Evolutionary conservation across 2,329 filamentous ascomycete species (phyloP).

Genomic region (Aspergillus pseudoterreus): DNA sequence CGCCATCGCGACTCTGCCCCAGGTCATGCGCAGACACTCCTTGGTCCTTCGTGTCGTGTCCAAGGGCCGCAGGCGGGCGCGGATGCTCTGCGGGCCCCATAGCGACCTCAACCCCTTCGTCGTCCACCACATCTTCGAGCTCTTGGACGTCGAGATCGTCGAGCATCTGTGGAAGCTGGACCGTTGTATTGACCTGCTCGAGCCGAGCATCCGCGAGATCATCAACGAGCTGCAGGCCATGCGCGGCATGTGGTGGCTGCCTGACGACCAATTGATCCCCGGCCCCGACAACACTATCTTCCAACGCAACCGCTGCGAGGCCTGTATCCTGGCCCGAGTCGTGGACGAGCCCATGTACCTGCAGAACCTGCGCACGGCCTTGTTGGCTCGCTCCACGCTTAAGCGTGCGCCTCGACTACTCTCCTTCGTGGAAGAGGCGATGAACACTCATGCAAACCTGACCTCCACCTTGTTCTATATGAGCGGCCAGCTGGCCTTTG

Average conservation of each 20-base stretch:
- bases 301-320: constrained; percentile 34
- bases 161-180: constrained; percentile 18
- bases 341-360: constrained; percentile 21
- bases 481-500: constrained; percentile 9
- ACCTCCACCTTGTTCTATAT: constrained; percentile 8
- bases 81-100: constrained; percentile 21
- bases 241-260: constrained; percentile 29
- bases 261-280: constrained; percentile 1
- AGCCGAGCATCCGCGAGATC: constrained; percentile 10
- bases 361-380: constrained; percentile 25
- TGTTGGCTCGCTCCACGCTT: constrained; percentile 25
- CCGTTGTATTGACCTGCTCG: constrained; percentile 13
- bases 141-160: constrained; percentile 24
- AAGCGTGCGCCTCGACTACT: constrained; percentile 21
- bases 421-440: constrained; percentile 27
- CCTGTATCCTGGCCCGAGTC: constrained; percentile 35
- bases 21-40: constrained; percentile 5
- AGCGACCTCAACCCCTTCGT: constrained; percentile 21
- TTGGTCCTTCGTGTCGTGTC: constrained; percentile 14
- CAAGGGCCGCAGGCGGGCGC: constrained; percentile 13
- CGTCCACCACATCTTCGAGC: constrained; percentile 13
- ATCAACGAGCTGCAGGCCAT: constrained; percentile 21
- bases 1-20: constrained; percentile 11
- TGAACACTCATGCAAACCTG: constrained; percentile 14
- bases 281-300: background rate